Conservation (phyloP, 257 asterid species). For the Phtheirospermum japonicum region DNA sequence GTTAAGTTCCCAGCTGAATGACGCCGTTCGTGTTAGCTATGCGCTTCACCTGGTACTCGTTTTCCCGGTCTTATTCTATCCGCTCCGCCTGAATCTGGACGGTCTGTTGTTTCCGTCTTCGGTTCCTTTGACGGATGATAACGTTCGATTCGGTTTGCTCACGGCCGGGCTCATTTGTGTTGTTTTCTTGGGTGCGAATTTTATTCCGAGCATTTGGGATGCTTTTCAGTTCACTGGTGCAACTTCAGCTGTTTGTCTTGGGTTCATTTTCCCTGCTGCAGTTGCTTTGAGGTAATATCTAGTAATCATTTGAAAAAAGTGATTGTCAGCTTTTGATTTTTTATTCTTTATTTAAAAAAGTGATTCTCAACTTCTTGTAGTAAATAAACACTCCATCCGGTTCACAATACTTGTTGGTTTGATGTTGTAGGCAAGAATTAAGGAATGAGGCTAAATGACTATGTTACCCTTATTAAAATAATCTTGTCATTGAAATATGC, state of each 20-base stretch:
- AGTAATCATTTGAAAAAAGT: too few relatives aligned
- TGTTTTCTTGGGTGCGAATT: conserved; percentile 48
- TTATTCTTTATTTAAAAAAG: too few relatives aligned
- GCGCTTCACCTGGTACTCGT: conserved; percentile 51
- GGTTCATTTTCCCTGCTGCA: conserved; percentile 48
- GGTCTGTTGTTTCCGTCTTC: conserved; percentile 43
- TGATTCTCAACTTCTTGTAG: too few relatives aligned
- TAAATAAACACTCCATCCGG: too few relatives aligned
- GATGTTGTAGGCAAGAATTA: too few relatives aligned
- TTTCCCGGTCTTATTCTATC: conserved; percentile 42
- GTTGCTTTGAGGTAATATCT: conserved; percentile 42
- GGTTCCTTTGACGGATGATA: conserved; percentile 28
- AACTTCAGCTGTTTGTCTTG: conserved; percentile 47
- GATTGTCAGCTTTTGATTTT: too few relatives aligned
- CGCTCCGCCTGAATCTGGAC: conserved; percentile 49
- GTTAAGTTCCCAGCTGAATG: conserved; percentile 40
- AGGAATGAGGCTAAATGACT: too few relatives aligned
- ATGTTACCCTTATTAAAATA: too few relatives aligned
- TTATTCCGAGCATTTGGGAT: conserved; percentile 58
- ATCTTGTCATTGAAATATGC: too few relatives aligned
- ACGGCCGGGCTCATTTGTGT: conserved; percentile 34
- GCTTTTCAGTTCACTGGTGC: conserved; percentile 59
- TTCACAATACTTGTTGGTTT: too few relatives aligned
- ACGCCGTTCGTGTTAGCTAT: conserved; percentile 49
- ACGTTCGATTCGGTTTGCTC: conserved; percentile 31